Evolutionary conservation across 2,329 filamentous ascomycete genomes (phyloP).

Genomic region (Colletotrichum tamarilloi): DNA sequence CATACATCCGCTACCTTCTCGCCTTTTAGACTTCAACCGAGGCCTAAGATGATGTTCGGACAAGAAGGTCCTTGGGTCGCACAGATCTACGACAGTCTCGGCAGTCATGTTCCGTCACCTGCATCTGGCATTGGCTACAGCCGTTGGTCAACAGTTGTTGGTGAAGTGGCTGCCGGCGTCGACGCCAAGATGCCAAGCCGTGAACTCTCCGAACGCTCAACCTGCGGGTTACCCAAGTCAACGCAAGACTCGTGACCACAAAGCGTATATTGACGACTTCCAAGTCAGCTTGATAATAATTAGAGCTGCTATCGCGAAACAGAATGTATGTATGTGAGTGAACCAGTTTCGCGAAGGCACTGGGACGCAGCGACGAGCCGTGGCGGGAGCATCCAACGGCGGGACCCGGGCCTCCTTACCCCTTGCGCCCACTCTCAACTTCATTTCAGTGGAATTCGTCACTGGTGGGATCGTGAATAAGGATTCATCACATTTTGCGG

Average conservation of each 20-base stretch:
- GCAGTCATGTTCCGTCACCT: not conserved
- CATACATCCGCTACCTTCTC: not conserved
- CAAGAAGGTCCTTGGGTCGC: not conserved
- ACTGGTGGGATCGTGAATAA: slow-evolving; percentile 24
- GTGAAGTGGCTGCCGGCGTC: not conserved
- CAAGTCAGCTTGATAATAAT: accelerated
- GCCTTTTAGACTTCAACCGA: not conserved
- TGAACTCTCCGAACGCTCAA: slow-evolving; percentile 13
- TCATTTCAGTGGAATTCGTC: not conserved
- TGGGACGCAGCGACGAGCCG: not conserved
- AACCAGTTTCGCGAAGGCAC: not conserved
- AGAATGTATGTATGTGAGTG: not conserved
- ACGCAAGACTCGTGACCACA: not conserved
- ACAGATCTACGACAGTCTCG: not conserved
- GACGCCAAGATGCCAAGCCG: slow-evolving; percentile 3
- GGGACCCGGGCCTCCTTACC: not conserved
- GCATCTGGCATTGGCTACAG: not conserved
- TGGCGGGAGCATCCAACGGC: not conserved
- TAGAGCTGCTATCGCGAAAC: not conserved
- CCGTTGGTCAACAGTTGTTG: not conserved
- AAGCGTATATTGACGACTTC: not conserved
- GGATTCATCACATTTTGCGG: not conserved
- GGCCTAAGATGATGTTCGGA: not conserved
- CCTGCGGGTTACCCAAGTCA: not conserved
- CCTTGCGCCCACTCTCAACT: not conserved